Percentiles rank a stretch among this genome's conserved stretches.
These are phyloP conservation scores for Lachancea fermentati DNA, from an alignment of 805 yeast species.

Conservation along the genomic window DNA sequence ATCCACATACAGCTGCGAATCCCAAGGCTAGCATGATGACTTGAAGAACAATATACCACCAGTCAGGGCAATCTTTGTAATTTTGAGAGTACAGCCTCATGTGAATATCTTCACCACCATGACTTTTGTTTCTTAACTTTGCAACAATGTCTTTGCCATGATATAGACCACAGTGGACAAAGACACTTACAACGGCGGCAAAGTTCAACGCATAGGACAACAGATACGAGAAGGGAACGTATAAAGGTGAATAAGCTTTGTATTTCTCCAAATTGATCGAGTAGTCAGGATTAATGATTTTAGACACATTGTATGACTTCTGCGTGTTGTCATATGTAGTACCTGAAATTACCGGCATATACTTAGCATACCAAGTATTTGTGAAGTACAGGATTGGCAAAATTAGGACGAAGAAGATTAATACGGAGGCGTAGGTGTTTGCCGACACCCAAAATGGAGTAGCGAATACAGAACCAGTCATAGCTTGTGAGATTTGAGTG, in stretches of 20 bases:
- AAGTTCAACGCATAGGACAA: constrained; percentile 51
- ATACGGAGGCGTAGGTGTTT: constrained; percentile 40
- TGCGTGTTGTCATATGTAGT: constrained; percentile 47
- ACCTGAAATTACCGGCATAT: constrained; percentile 51
- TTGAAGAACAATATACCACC: constrained; percentile 49
- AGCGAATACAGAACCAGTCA: constrained; percentile 54
- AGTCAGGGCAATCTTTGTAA: constrained; percentile 68
- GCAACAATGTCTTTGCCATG: constrained; percentile 50
- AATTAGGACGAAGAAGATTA: constrained; percentile 45
- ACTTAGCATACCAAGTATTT: constrained; percentile 54
- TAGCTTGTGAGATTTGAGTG: constrained; percentile 46
- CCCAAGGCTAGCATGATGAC: constrained; percentile 26
- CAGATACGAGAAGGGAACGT: constrained; percentile 52
- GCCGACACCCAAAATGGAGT: constrained; percentile 42
- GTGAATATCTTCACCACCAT: constrained; percentile 44
- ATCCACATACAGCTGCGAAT: constrained; percentile 32
- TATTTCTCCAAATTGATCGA: constrained; percentile 41
- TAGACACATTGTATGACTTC: constrained; percentile 40
- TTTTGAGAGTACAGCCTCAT: constrained; percentile 43
- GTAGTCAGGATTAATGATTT: constrained; percentile 40
- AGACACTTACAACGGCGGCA: constrained; percentile 58
- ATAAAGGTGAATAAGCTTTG: constrained; percentile 51
- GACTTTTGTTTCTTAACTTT: constrained; percentile 34
- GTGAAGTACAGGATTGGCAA: constrained; percentile 47
- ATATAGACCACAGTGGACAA: constrained; percentile 52